Evolutionary conservation across 208 protist species (phyloP), one percentile per base, ranked within the genome.

Genomic region (Porcisia deanei): DNA sequence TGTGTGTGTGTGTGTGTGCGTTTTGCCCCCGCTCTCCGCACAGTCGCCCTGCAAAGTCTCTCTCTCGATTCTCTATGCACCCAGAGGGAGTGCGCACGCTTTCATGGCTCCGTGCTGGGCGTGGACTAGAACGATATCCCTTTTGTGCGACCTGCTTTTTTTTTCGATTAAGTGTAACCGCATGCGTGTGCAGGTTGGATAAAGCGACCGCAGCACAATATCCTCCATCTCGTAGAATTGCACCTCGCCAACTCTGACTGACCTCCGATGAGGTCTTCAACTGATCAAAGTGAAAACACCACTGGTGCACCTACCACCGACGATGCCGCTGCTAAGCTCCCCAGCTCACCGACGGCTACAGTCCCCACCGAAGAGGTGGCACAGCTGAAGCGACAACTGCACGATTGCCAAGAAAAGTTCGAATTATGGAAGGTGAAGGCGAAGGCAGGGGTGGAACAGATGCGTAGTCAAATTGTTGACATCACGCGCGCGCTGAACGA

Each of bases 391-490:
- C 81, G 79, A n/a, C 88, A 92, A 67, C 84, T 94, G 9, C 49
- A 63, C 52, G 82, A 89, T 34, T 85, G 84, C 14, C 66, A 92
- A 54, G 75, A 86, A n/a, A 91, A 94, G 58, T 81, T 97, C 25
- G 66, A 45, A 30, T 58, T 64, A 7, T 97, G 94, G 92, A 95
- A 96, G 59, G 84, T 83, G 41, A 91, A 92, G 76, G 86, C 91
- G 5, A 88, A 97, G 64, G 52, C 45, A 22, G 94, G 89, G 4
- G 91, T 96, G 16, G 88, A 95, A n/a, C 79, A 92, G 71, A 65
- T 96, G 53, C 84, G 94, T 8, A 60, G 68, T n/a, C 88, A 86
- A 16, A 84, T 96, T 18, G 68, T 90, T 1, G 80, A 91, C 22
- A 76, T 97, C 22, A 91, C 82, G 0, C 52, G 41, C 37, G 71